Evolutionary conservation across 1,284 basidiomycete species (phyloP), one percentile per base, ranked within the genome.

Genomic region (Anthracocystis setariae): DNA sequence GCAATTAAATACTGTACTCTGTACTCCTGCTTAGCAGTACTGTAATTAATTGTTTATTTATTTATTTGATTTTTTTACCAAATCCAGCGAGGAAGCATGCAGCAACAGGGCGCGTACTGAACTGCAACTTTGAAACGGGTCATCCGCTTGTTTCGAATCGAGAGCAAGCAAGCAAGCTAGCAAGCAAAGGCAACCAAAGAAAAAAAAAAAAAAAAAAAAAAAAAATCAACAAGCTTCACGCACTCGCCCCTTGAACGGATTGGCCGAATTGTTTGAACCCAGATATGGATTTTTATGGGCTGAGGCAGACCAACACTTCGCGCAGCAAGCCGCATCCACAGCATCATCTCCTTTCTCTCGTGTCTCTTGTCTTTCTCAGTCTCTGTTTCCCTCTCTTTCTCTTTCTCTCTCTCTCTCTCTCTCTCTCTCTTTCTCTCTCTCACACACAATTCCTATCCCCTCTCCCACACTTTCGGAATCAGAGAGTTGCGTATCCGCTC

Each of bases 231-330:
- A 42, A 18, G 21, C 40, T 23, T 42, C 21, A 13, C 40, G 29
- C n/a, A n/a, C n/a, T n/a, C n/a, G n/a, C 29, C 29, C 29, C 5
- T 29, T 29, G 29, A 29, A 5, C 29, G 5, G 29, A 7, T 15
- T n/a, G 12, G 8, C 35, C 35, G 8, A 15, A 27, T 44, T 24
- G 12, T 44, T 44, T 25, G 5, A 18, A 42, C 10, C 21, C 32
- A 38, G n/a, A 37, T 42, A 21, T 38, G 51, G 24, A 20, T 46
- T 32, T 51, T 25, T 32, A 27, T 44, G 63, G 59, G 63, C 47
- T 46, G 60, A n/a, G n/a, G 63, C 63, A 66, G 63, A 66, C 63
- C 63, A 66, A 66, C 63, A 66, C 63, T 66, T 59, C 44, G 51
- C 56, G 50, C 50, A 47, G 55, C 51, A 48, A 39, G 40, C 37